Evolutionary conservation across 345 rosid species (phyloP), one percentile per base, ranked within the genome.

Genomic region (Hibiscus tridactylites): DNA sequence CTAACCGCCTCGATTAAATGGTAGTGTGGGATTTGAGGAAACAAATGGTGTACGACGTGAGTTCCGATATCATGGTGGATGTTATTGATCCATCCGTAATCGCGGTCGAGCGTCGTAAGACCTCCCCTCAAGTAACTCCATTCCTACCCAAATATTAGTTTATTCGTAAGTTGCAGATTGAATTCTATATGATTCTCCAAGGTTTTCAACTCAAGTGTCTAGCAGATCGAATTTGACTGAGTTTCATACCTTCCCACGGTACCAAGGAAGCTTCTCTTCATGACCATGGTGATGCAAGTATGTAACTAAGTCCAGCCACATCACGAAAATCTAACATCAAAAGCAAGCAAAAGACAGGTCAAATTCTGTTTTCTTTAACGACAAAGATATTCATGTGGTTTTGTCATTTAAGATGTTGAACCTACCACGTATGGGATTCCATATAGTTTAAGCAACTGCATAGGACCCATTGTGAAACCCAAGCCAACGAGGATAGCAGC

Each of bases 91-190:
- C 84, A 61, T 66, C 98, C 98, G 68, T 91, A 93, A 70, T 93
- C 97, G 17, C 96, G 86, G 68, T 93, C 98, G 70, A 93, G 73
- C 6, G 98, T 93, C 16, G 96, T 93, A 11, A 93, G 93, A 61
- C 98, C 97, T 85, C 98, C 98, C 73, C 98, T 84, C 49, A 91
- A 72, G 75, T 93, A 93, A 83, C 91, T 93, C 98, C 98, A 93
- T 81, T 89, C 96, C 97, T 93, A 75, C 53, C 62, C 6, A 17
- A n/a, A 37, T 26, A 7, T 10, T 57, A 31, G 3, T 71, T 70
- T 5, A n/a, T 58, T 65, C 0, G 31, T 2, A 19, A 17, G 61
- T 39, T 17, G 5, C 13, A 69, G 28, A 21, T 31, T 19, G 72
- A 69, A 69, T 50, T 54, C 35, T 9, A 35, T 19, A 35, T 5